Percentiles rank a stretch among this genome's conserved stretches.
Conservation (phyloP, 2,329 filamentous ascomycete species). For the Anisogramma anomala region DNA sequence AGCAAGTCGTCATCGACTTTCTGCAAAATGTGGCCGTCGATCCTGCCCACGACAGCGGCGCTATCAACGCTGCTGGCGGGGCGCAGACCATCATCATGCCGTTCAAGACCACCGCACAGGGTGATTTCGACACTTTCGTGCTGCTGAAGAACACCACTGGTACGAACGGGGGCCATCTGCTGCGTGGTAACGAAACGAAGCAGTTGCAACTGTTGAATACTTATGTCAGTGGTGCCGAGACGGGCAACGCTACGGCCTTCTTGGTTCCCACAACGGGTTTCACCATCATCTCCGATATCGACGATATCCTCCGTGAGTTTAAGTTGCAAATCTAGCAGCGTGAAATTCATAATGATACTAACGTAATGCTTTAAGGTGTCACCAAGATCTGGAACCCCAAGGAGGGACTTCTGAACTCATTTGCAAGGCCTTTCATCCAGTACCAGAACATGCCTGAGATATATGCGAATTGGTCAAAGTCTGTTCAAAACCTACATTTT, state of each 20-base stretch:
- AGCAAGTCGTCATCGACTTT: slow-evolving; percentile 53
- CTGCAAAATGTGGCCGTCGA: slow-evolving; percentile 31
- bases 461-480: slow-evolving; percentile 63
- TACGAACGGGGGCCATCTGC: slow-evolving; percentile 34
- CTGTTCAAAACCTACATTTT: slow-evolving; percentile 59
- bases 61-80: slow-evolving; percentile 42
- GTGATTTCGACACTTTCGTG: slow-evolving; percentile 65
- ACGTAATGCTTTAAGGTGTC: slow-evolving; percentile 24
- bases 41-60: slow-evolving; percentile 45
- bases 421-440: slow-evolving; percentile 55
- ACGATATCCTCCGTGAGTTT: slow-evolving; percentile 57
- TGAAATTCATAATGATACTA: background rate
- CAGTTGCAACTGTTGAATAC: slow-evolving; percentile 58
- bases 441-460: slow-evolving; percentile 76
- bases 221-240: slow-evolving; percentile 46
- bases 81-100: slow-evolving; percentile 52
- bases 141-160: slow-evolving; percentile 47
- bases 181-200: slow-evolving; percentile 52
- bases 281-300: slow-evolving; percentile 66
- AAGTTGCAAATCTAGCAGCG: too few species aligned
- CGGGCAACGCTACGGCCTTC: slow-evolving; percentile 65
- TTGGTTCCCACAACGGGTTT: slow-evolving; percentile 59
- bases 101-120: slow-evolving; percentile 52
- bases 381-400: slow-evolving; percentile 71
- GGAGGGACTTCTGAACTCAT: slow-evolving; percentile 65